Evolutionary conservation across 2,329 filamentous ascomycete species (phyloP).

Genomic region (Microdochium bolleyi): DNA sequence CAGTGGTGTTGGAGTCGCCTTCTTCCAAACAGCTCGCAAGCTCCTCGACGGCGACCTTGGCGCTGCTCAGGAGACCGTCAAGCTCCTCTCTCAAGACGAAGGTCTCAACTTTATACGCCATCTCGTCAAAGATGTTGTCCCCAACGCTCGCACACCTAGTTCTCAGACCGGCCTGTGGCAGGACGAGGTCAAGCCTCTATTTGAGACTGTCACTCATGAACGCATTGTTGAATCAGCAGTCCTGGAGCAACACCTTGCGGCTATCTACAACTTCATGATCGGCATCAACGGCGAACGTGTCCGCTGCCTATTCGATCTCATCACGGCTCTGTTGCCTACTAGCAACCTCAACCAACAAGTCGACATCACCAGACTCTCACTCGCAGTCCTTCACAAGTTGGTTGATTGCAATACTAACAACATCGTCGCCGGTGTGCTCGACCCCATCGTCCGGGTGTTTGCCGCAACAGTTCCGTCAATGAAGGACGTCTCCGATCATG

Average conservation of each 20-base stretch:
- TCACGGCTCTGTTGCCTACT: conserved; percentile 13
- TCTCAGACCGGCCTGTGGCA: conserved; percentile 12
- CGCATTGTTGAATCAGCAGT: conserved; percentile 25
- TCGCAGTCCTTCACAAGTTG: conserved; percentile 22
- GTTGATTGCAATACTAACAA: conserved; percentile 27
- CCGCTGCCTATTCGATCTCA: conserved; percentile 20
- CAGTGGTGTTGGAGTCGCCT: conserved; percentile 6
- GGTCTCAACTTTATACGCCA: conserved; percentile 18
- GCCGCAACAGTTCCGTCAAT: conserved; percentile 2
- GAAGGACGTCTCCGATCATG: conserved; percentile 1
- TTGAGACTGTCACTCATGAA: conserved; percentile 24
- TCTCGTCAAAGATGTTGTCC: conserved; percentile 14
- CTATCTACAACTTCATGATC: conserved; percentile 23
- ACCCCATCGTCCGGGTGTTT: conserved; percentile 7
- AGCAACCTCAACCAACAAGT: conserved; percentile 9
- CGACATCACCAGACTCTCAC: conserved; percentile 12
- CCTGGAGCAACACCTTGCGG: conserved; percentile 26
- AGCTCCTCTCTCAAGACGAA: conserved; percentile 15
- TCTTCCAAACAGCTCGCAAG: conserved; percentile 19
- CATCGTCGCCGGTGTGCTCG: conserved; percentile 19
- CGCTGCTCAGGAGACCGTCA: conserved; percentile 18
- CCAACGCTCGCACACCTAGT: neutral
- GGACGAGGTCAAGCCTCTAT: conserved; percentile 20
- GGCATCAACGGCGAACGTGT: conserved; percentile 24
- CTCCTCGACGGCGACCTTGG: conserved; percentile 21